Evolutionary conservation across 148 eudicot species (phyloP), one percentile per base, ranked within the genome.

Genomic region (Persicaria tinctoria): DNA sequence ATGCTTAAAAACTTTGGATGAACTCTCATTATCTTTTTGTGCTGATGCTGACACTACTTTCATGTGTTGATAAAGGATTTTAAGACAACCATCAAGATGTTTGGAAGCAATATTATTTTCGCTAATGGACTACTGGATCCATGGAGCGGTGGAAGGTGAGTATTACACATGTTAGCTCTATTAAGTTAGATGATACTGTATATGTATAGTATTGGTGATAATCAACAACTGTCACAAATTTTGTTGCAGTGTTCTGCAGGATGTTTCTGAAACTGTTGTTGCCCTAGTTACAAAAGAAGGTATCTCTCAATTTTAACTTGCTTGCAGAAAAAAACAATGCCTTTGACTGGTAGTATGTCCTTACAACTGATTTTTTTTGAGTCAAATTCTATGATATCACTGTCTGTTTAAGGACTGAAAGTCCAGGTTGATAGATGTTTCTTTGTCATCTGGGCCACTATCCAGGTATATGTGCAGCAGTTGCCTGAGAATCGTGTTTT

Each of bases 121-220:
- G 75, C 98, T 68, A 90, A 90, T 78, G 98, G 98, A 54, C 78
- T 89, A 51, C 73, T 93, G 80, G 98, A 93, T 84, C 98, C 98
- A 41, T 93, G 98, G 98, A 93, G 98, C 71, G 98, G 98, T 69
- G 98, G 98, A 84, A 81, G 94, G 94, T 90, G 81, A 68, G 6
- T 18, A 55, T n/a, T 14, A n/a, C 23, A 55, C 59, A 55, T 27
- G 12, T 8, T 59, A 18, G 70, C 47, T 38, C 14, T 66, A 46
- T 66, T 60, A 41, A 66, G 16, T 47, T 41, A 14, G 8, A 38
- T 13, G 44, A 17, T 38, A n/a, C n/a, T n/a, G n/a, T n/a, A 4
- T 12, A 38, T 66, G 2, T 10, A 44, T 66, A 6, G 2, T 13
- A 46, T 6, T 32, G 13, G n/a, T 3, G 12, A 46, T 64, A 32